phyloP scores from a whole-genome alignment of 2,329 filamentous ascomycete genomes.

The Hypoxylon rubiginosum region DNA sequence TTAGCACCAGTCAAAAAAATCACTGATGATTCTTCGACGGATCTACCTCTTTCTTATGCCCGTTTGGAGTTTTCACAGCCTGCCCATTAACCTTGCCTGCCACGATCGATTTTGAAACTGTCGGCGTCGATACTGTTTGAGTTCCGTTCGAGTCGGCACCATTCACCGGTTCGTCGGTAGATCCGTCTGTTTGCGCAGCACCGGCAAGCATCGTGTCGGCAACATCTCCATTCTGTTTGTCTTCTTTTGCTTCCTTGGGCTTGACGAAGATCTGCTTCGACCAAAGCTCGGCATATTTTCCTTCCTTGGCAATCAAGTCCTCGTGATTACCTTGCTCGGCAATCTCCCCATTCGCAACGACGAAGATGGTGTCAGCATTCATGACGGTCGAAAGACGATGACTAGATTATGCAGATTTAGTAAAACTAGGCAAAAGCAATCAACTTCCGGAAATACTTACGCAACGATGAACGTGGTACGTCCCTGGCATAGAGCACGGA shows the following conservation, averaged over 20 bases:
- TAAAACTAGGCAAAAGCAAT: neutral
- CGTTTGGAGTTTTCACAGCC: conserved; percentile 53
- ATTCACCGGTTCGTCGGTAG: conserved; percentile 33
- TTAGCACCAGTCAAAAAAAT: conserved; percentile 61
- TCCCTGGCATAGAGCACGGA: conserved; percentile 68
- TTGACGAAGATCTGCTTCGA: conserved; percentile 71
- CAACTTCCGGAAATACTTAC: conserved; percentile 54
- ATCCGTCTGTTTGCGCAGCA: conserved; percentile 41
- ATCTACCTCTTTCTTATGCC: conserved; percentile 66
- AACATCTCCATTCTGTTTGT: conserved; percentile 36
- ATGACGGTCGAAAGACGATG: conserved; percentile 79
- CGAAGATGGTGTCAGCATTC: conserved; percentile 76
- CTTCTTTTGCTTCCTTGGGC: conserved; percentile 58
- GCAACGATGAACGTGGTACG: conserved; percentile 78
- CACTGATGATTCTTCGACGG: conserved; percentile 55
- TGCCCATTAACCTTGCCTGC: conserved; percentile 46
- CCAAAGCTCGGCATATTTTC: conserved; percentile 76
- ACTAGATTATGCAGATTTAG: conserved; percentile 53
- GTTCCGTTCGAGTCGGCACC: conserved; percentile 26
- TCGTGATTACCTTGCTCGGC: conserved; percentile 74
- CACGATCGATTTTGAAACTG: conserved; percentile 24
- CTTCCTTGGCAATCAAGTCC: conserved; percentile 68
- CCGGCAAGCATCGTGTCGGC: neutral
- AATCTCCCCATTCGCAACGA: conserved; percentile 72
- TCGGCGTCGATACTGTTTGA: conserved; percentile 24